Percentiles rank a stretch among this genome's conserved stretches.
Evolutionary conservation across 768 basidiomycete genomes (phyloP).

Genomic region (Cyclocybe aegerita): DNA sequence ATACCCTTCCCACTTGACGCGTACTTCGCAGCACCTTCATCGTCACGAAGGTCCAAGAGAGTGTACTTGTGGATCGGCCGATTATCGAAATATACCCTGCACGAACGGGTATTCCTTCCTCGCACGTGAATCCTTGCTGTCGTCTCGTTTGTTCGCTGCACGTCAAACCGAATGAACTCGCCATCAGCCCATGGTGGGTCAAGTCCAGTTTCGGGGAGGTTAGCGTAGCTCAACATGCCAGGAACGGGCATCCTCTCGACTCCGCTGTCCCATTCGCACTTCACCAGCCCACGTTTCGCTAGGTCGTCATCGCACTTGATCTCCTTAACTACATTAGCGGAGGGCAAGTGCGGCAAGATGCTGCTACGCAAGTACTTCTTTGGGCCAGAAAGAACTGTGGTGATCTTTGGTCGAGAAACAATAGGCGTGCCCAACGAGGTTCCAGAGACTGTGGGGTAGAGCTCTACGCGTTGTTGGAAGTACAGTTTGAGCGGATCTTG

Average conservation of each 20-base stretch:
- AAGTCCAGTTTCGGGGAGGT: neutral
- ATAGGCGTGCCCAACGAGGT: neutral
- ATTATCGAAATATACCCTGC: constrained; percentile 55
- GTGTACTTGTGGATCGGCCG: constrained; percentile 37
- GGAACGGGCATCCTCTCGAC: constrained; percentile 19
- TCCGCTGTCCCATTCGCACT: constrained; percentile 28
- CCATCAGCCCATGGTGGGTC: constrained; percentile 10
- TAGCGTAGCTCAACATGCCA: constrained; percentile 9
- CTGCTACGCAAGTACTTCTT: constrained; percentile 13
- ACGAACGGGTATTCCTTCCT: constrained; percentile 63
- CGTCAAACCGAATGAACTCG: constrained; percentile 34
- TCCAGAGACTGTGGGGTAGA: constrained; percentile 21
- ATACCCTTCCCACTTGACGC: constrained; percentile 17
- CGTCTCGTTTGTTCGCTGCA: constrained; percentile 38
- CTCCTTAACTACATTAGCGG: constrained; percentile 11
- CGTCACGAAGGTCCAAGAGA: constrained; percentile 21
- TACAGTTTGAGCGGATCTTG: constrained; percentile 65
- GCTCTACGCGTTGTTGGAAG: constrained; percentile 62
- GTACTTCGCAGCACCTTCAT: neutral
- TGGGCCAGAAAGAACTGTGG: constrained; percentile 19
- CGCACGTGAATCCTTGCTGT: constrained; percentile 49
- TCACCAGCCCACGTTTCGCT: constrained; percentile 16
- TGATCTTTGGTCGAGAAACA: neutral
- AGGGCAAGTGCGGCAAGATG: constrained; percentile 21
- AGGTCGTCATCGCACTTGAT: constrained; percentile 15